These are phyloP conservation scores for Acidomyces sp. DNA, from an alignment of 495 filamentous ascomycete genomes.

Conservation along the genomic window DNA sequence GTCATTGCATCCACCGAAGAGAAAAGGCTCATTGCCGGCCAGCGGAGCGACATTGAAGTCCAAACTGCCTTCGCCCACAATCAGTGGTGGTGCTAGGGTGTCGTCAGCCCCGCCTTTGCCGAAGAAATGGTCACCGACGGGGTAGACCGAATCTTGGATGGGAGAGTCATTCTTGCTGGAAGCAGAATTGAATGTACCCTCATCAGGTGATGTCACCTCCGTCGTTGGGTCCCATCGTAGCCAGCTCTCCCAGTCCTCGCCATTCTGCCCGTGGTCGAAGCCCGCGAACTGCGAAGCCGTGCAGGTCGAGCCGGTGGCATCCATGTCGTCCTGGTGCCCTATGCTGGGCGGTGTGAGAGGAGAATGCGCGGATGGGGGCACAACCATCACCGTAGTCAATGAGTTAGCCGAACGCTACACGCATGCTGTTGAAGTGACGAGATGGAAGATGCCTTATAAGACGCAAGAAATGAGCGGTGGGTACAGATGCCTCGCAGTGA, in stretches of 20 bases:
- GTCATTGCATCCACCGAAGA: constrained; percentile 7
- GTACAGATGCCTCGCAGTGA: too few relatives aligned
- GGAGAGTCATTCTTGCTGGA: constrained; percentile 22
- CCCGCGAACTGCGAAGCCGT: too few relatives aligned
- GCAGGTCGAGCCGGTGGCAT: too few relatives aligned
- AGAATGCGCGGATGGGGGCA: too few relatives aligned
- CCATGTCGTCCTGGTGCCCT: too few relatives aligned
- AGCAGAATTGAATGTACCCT: constrained; percentile 17
- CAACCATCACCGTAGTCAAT: too few relatives aligned
- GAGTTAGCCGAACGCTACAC: too few relatives aligned
- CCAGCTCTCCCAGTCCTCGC: constrained; percentile 27
- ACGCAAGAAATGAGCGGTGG: too few relatives aligned
- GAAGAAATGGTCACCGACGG: constrained; percentile 2
- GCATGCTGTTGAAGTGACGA: too few relatives aligned
- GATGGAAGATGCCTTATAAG: too few relatives aligned
- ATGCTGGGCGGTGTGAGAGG: too few relatives aligned
- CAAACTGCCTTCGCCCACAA: constrained; percentile 14
- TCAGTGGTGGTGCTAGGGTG: constrained; percentile 12
- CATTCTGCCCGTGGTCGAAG: neutral
- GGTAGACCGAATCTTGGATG: constrained; percentile 10
- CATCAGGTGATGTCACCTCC: constrained; percentile 9
- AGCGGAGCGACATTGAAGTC: constrained; percentile 1
- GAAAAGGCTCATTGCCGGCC: constrained; percentile 4
- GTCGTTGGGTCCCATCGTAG: constrained; percentile 24
- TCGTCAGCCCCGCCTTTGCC: constrained; percentile 5